Conservation (phyloP, 2,329 filamentous ascomycete species). For the Penicillium sp. region DNA sequence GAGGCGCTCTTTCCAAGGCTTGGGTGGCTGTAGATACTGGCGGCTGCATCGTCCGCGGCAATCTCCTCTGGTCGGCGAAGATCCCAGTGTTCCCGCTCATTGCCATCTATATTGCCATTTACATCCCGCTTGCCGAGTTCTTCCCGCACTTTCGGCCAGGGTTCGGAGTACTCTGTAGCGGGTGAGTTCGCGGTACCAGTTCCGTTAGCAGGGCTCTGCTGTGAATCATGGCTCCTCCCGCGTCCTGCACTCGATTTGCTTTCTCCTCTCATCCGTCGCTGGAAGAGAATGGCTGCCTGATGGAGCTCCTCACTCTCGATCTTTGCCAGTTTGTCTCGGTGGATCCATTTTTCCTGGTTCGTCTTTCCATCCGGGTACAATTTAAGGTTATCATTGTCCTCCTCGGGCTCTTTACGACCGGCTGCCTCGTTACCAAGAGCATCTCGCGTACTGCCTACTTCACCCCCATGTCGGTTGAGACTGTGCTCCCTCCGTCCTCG, state of each 20-base stretch:
- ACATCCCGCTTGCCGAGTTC: slow-evolving; percentile 40
- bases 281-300: slow-evolving; percentile 46
- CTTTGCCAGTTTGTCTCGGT: slow-evolving; percentile 50
- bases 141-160: slow-evolving; percentile 37
- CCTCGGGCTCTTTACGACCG: slow-evolving; percentile 14
- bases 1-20: slow-evolving; percentile 63
- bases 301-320: slow-evolving; percentile 53
- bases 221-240: slow-evolving; percentile 39
- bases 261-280: slow-evolving; percentile 36
- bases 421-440: slow-evolving; percentile 25
- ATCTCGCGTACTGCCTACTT: slow-evolving; percentile 40
- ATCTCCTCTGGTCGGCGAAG: slow-evolving; percentile 75
- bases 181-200: slow-evolving; percentile 24
- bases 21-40: slow-evolving; percentile 54
- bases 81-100: slow-evolving; percentile 62
- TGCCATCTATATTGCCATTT: slow-evolving; percentile 39
- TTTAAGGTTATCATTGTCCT: slow-evolving; percentile 20
- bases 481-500: slow-evolving; percentile 36
- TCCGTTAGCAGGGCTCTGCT: slow-evolving; percentile 31
- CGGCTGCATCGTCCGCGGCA: slow-evolving; percentile 49
- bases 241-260: slow-evolving; percentile 37
- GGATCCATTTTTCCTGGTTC: slow-evolving; percentile 49
- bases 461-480: slow-evolving; percentile 39
- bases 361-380: slow-evolving; percentile 17
- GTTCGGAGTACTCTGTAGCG: slow-evolving; percentile 32